Conservation (phyloP, 2,329 filamentous ascomycete species). For the Tolypocladium guangdongense region DNA sequence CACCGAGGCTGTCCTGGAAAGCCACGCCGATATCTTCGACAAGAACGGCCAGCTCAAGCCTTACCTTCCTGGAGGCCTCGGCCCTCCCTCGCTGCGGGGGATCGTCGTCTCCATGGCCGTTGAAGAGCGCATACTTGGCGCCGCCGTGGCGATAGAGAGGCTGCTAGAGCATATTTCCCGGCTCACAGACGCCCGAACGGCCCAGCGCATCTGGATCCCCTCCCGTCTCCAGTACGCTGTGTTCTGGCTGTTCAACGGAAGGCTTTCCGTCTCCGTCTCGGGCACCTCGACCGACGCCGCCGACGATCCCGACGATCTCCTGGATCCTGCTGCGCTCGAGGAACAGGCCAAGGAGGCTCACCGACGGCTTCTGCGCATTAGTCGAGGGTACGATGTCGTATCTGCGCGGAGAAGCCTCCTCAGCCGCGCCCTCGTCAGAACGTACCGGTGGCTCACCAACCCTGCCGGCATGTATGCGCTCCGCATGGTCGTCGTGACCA, state of each 20-base stretch:
- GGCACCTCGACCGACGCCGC: conserved; percentile 7
- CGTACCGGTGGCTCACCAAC: conserved; percentile 30
- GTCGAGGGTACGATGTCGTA: conserved; percentile 11
- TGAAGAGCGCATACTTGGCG: conserved; percentile 28
- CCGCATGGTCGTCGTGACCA: conserved; percentile 34
- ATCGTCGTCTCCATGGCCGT: conserved; percentile 36
- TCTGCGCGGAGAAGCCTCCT: conserved; percentile 8
- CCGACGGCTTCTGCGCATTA: conserved; percentile 22
- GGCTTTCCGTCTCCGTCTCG: conserved; percentile 7
- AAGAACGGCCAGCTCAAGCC: conserved; percentile 24
- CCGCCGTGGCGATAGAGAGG: conserved; percentile 15
- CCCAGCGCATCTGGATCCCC: conserved; percentile 30
- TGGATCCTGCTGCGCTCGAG: conserved; percentile 15
- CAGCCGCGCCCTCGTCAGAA: conserved; percentile 15
- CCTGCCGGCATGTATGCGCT: conserved; percentile 33
- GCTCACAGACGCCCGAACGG: conserved; percentile 23
- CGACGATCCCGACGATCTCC: conserved; percentile 8
- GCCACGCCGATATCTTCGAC: conserved; percentile 29
- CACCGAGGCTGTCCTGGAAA: conserved; percentile 27
- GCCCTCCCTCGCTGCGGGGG: conserved; percentile 20
- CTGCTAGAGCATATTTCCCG: conserved; percentile 25
- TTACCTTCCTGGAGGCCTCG: conserved; percentile 5
- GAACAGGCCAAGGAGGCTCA: conserved; percentile 23
- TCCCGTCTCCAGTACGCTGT: conserved; percentile 25
- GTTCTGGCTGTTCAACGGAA: conserved; percentile 23